A percentile compares a stretch with the other conserved stretches of the same genome.
phyloP scores from a whole-genome alignment of 2,329 filamentous ascomycete genomes.

The Trichoderma lentiforme region DNA sequence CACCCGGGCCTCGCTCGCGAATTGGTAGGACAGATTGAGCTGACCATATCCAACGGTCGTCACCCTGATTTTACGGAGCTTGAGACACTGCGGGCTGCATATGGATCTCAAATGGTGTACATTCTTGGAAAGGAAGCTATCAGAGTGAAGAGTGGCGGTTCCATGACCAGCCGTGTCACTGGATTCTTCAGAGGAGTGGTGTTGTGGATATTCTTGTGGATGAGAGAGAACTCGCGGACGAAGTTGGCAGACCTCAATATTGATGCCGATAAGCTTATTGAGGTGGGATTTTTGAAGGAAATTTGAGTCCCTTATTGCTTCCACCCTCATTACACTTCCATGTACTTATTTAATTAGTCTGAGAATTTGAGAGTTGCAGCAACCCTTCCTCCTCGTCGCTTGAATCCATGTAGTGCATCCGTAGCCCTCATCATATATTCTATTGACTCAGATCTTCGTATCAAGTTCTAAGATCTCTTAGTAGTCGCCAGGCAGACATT shows the following conservation, averaged over 20 bases:
- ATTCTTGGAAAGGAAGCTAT: slow-evolving; percentile 62
- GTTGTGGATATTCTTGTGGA: slow-evolving; percentile 58
- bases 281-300: slow-evolving; percentile 68
- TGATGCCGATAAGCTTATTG: slow-evolving; percentile 56
- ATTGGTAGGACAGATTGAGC: slow-evolving; percentile 58
- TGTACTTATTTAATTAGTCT: neutral
- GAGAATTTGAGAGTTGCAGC: neutral
- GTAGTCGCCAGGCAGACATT: neutral
- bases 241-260: slow-evolving; percentile 60
- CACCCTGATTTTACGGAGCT: slow-evolving; percentile 38
- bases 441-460: neutral
- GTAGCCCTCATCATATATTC: neutral
- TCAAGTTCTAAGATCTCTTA: neutral
- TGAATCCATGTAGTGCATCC: neutral
- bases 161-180: slow-evolving; percentile 29
- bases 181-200: slow-evolving; percentile 42
- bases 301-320: slow-evolving; percentile 39
- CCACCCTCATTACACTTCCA: neutral
- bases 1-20: slow-evolving; percentile 57
- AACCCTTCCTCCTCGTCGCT: neutral
- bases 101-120: slow-evolving; percentile 50
- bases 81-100: slow-evolving; percentile 42
- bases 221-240: slow-evolving; percentile 62
- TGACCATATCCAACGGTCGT: slow-evolving; percentile 42
- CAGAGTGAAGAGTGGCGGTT: slow-evolving; percentile 39